Evolutionary conservation across 2,329 filamentous ascomycete species (phyloP), one percentile per base, ranked within the genome.

Genomic region (Ophiosphaerella narmari): DNA sequence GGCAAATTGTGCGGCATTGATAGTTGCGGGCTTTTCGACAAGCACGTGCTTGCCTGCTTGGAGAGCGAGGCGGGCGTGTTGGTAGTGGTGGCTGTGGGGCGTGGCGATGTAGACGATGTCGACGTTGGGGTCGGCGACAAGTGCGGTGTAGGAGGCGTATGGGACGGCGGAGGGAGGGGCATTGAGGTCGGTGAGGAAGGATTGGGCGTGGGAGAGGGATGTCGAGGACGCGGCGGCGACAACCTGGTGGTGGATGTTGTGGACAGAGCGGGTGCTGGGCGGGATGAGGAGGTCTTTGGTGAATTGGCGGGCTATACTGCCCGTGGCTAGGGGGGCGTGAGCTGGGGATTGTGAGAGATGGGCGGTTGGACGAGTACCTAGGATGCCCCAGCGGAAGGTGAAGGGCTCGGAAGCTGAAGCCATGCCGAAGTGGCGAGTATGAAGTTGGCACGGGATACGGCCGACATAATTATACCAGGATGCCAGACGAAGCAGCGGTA

Each of bases 31-130:
- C 79, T 96, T 96, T 74, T 96, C 91, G 72, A 90, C 94, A 26
- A 96, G 82, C 14, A 96, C 90, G 65, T 92, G 82, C 79, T 96
- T 96, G 64, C 89, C 89, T 4, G 88, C 88, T 59, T 89, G 82
- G 29, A 96, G 80, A 24, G 86, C 88, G 13, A 95, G 81, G 83
- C 90, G 90, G 55, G 85, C 82, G 74, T 96, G 92, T 72, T 94
- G 90, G 78, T 91, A 96, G 78, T 96, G 91, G 72, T 95, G 91
- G 62, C 88, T 91, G 77, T 96, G 91, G 12, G 91, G 91, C 1
- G 91, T 95, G 23, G 90, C 90, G 45, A 96, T 84, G 74, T 96
- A 96, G 76, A 96, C 77, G 63, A 94, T 90, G 73, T 95, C 89
- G 58, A 96, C 82, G 61, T 89, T 81, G 6, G 86, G 76, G 70